Conservation (phyloP, 441 rosid species). For the Eruca vesicaria region DNA sequence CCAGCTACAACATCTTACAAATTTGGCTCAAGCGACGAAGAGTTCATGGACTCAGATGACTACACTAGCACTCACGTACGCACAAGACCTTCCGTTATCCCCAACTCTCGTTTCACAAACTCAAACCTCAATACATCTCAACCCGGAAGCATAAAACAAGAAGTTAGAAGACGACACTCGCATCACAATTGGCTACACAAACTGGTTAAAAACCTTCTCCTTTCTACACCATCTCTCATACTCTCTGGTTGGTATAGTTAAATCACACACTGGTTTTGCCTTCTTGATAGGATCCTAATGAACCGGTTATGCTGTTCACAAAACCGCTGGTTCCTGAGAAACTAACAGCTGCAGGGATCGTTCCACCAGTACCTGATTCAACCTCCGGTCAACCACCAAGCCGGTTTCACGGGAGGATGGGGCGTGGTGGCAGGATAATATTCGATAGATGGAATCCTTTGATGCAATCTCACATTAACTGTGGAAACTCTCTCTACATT, state of each 20-base stretch:
- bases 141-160: constrained; percentile 54
- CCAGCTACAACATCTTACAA: constrained; percentile 46
- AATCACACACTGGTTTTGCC: neutral
- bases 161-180: constrained; percentile 43
- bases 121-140: constrained; percentile 47
- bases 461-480: constrained; percentile 59
- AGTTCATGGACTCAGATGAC: constrained; percentile 82
- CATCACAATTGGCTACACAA: constrained; percentile 78
- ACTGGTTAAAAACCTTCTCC: constrained; percentile 40
- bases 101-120: constrained; percentile 44
- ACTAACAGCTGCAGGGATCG: constrained; percentile 71
- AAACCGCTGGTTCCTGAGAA: constrained; percentile 84
- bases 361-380: constrained; percentile 46
- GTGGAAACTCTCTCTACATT: constrained; percentile 60
- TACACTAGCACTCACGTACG: constrained; percentile 50
- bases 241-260: neutral
- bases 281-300: constrained; percentile 29
- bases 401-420: constrained; percentile 71
- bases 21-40: constrained; percentile 85
- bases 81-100: constrained; percentile 43
- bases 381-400: neutral
- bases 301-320: constrained; percentile 83
- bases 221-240: neutral
- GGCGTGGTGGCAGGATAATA: constrained; percentile 87
- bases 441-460: constrained; percentile 96